Evolutionary conservation across 768 basidiomycete species (phyloP).

Genomic region (Melanogaster broomeanus): DNA sequence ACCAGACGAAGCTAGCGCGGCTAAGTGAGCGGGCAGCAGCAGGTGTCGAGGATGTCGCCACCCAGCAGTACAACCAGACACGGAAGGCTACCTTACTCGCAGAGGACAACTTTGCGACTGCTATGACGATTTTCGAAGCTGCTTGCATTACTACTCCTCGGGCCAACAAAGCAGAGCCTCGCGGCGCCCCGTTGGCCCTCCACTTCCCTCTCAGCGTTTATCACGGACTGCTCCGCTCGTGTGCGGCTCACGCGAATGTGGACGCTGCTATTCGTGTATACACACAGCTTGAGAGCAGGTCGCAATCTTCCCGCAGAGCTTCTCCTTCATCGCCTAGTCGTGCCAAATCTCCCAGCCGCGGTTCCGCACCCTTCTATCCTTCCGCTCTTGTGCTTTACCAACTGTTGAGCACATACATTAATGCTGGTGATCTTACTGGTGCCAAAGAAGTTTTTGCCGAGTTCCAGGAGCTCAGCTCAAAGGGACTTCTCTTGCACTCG

Average conservation of each 20-base stretch:
- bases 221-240: slow-evolving; percentile 58
- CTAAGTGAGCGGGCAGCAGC: slow-evolving; percentile 23
- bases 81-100: slow-evolving; percentile 46
- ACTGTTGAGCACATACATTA: slow-evolving; percentile 61
- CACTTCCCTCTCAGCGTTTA: slow-evolving; percentile 45
- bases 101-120: slow-evolving; percentile 73
- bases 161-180: slow-evolving; percentile 1
- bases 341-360: neutral
- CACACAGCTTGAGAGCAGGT: slow-evolving; percentile 55
- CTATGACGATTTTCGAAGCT: slow-evolving; percentile 72
- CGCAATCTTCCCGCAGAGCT: slow-evolving; percentile 7
- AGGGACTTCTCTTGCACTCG: slow-evolving; percentile 29
- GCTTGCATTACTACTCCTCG: slow-evolving; percentile 39
- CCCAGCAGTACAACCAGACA: slow-evolving; percentile 22
- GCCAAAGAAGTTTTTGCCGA: slow-evolving; percentile 65
- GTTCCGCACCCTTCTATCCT: slow-evolving; percentile 24
- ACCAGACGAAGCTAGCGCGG: slow-evolving; percentile 39
- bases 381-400: slow-evolving; percentile 45
- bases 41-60: slow-evolving; percentile 11
- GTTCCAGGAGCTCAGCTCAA: slow-evolving; percentile 46
- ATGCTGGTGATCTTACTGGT: slow-evolving; percentile 47
- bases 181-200: neutral
- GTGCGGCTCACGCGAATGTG: slow-evolving; percentile 56
- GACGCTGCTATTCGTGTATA: slow-evolving; percentile 67
- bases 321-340: neutral